Evolutionary conservation across 2,329 filamentous ascomycete species (phyloP).

Genomic region (Fusarium solani-melongenae): DNA sequence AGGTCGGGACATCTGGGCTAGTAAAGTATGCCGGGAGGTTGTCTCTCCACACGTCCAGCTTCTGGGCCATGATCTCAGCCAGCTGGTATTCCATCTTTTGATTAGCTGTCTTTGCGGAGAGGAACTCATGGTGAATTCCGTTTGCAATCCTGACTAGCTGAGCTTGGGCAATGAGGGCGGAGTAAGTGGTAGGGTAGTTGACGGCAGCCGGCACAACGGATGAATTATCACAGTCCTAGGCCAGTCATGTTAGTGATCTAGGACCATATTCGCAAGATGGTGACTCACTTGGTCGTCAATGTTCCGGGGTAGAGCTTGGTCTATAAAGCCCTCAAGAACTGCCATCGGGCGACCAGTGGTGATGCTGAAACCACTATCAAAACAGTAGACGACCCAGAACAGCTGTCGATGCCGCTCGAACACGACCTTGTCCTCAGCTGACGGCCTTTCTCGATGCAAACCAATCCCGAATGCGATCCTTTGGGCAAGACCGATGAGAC

Average conservation of each 20-base stretch:
- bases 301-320: conserved; percentile 53
- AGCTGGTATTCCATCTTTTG: conserved; percentile 50
- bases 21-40: conserved; percentile 50
- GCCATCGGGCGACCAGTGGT: conserved; percentile 57
- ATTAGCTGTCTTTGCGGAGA: conserved; percentile 50
- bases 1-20: conserved; percentile 43
- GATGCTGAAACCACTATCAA: conserved; percentile 57
- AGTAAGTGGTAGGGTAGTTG: conserved; percentile 52
- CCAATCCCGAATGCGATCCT: conserved; percentile 60
- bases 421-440: conserved; percentile 37
- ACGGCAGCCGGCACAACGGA: conserved; percentile 42
- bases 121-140: conserved; percentile 54
- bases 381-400: conserved; percentile 52
- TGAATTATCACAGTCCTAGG: background rate
- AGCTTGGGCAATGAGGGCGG: conserved; percentile 54
- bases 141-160: conserved; percentile 54
- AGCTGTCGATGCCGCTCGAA: conserved; percentile 46
- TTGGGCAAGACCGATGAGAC: conserved; percentile 59
- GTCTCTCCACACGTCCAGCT: conserved; percentile 49
- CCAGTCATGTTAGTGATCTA: background rate
- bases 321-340: conserved; percentile 49
- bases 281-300: conserved; percentile 51
- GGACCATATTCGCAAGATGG: background rate
- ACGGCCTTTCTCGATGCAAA: conserved; percentile 53
- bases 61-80: conserved; percentile 51